Evolutionary conservation across 495 filamentous ascomycete species (phyloP), one percentile per base, ranked within the genome.

Genomic region (Penicillium alfredii): DNA sequence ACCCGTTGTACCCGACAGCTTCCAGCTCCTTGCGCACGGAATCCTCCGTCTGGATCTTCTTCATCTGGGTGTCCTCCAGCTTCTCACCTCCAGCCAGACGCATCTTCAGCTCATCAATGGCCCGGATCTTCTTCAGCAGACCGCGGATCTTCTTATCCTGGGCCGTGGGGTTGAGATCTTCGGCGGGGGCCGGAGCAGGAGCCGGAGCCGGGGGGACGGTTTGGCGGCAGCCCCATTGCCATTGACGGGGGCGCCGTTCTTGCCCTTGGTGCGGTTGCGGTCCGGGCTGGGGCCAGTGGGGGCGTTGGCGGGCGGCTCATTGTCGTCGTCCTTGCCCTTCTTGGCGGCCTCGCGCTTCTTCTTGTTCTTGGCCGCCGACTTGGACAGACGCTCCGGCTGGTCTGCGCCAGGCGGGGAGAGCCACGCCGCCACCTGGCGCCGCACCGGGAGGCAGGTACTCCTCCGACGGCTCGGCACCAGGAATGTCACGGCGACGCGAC

Each of bases 71-170:
- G 57, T 94, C 88, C 63, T 98, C 92, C 38, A 98, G 59, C 69
- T 94, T 96, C 73, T 98, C 92, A 8, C 92, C 93, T 22, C 79
- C 78, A 3, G 90, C 92, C 43, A 86, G 78, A 34, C 92, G 77
- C 88, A 94, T 92, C 72, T 97, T 94, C 37, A 98, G 68, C 56
- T 98, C 92, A 47, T 97, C 92, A 51, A 98, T 98, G 8, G 92
- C 92, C 4, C 92, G 78, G 38, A 98, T 79, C 73, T 98, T 98
- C 76, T 98, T 98, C 58, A 93, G 71, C 42, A 98, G 71, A 14
- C 83, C 83, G 15, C 92, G 71, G 28, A 94, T 71, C 66, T 96
- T 97, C 76, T 96, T 98, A 51, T 88, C 77, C 60, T 82, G 69
- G 22, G 74, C 61, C 25, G 64, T 61, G 27, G 68, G 60, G 44